Evolutionary conservation across 2,329 filamentous ascomycete species (phyloP), one percentile per base, ranked within the genome.

Genomic region (Bipolaris cookei): DNA sequence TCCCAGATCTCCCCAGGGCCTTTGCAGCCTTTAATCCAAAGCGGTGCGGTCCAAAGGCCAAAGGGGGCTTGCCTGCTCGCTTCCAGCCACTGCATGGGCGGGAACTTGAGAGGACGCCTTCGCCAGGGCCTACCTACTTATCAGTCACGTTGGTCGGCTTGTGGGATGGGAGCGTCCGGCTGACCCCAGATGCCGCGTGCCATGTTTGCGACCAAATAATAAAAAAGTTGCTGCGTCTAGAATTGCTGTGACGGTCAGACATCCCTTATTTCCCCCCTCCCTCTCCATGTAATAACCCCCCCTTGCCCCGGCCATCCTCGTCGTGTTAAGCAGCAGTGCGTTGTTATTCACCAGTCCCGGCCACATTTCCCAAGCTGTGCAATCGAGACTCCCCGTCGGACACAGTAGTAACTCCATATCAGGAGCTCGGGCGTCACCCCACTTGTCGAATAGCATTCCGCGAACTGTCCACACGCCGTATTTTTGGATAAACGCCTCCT

Each of bases 401-500:
- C 54, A 54, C 58, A 57, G 54, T 57, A 54, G 62, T 57, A 54
- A 63, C 63, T 57, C 62, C 52, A 62, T 62, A 66, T 64, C 62
- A 59, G 44, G 54, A 55, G 58, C 63, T 62, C 64, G 59, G 65
- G 47, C 65, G 51, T 58, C 57, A 39, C 54, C 61, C 64, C 65
- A 59, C 54, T 56, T 53, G 63, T 65, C 52, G 64, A 56, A 56
- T 56, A 56, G 49, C 67, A 70, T 66, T 68, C 66, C 67, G 65
- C 56, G 58, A 65, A 56, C 63, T 66, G 61, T 66, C 60, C 62
- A 66, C 66, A 68, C 62, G 59, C 58, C 39, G 45, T 53, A 56
- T 66, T 63, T 60, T 61, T 56, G 50, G 53, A 49, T 48, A 28
- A 56, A 51, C 56, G 53, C 60, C 58, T 53, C 47, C 21, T 49